phyloP scores from a whole-genome alignment of 139 green algal species.

The Picochlorum sp. region DNA sequence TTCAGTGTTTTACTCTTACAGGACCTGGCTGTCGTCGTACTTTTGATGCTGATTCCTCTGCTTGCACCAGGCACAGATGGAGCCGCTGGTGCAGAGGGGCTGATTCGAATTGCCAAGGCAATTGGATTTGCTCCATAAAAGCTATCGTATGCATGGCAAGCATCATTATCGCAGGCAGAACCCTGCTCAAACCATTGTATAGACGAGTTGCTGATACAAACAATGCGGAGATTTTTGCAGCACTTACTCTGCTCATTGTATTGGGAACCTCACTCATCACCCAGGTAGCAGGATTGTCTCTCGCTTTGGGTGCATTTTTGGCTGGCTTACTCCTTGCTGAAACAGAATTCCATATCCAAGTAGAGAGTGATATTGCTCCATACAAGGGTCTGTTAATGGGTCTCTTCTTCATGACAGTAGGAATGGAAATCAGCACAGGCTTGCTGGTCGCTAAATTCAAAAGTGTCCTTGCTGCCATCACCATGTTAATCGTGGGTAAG shows the following conservation, averaged over 20 bases:
- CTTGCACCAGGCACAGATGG: slow-evolving; percentile 66
- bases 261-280: slow-evolving; percentile 72
- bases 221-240: slow-evolving; percentile 93
- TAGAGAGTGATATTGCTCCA: slow-evolving; percentile 95
- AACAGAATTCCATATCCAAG: slow-evolving; percentile 93
- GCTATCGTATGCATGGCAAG: slow-evolving; percentile 73
- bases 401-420: slow-evolving; percentile 99
- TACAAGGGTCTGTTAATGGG: slow-evolving; percentile 98
- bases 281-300: slow-evolving; percentile 75
- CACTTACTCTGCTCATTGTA: slow-evolving; percentile 62
- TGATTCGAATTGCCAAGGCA: slow-evolving; percentile 67
- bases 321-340: slow-evolving; percentile 78
- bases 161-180: slow-evolving; percentile 64
- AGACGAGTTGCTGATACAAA: slow-evolving; percentile 56
- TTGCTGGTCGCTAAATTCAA: slow-evolving; percentile 58
- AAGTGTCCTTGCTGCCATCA: slow-evolving; percentile 63
- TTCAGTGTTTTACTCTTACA: slow-evolving; percentile 95
- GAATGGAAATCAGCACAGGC: slow-evolving; percentile 72
- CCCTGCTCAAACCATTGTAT: slow-evolving; percentile 49
- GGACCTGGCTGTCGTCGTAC: slow-evolving; percentile 96
- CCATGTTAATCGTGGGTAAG: slow-evolving; percentile 73
- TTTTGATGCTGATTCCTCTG: slow-evolving; percentile 98
- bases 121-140: slow-evolving; percentile 88
- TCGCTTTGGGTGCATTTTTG: slow-evolving; percentile 96
- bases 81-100: slow-evolving; percentile 36